Conservation (phyloP, 345 rosid genomes). For the Moricandia arvensis region DNA sequence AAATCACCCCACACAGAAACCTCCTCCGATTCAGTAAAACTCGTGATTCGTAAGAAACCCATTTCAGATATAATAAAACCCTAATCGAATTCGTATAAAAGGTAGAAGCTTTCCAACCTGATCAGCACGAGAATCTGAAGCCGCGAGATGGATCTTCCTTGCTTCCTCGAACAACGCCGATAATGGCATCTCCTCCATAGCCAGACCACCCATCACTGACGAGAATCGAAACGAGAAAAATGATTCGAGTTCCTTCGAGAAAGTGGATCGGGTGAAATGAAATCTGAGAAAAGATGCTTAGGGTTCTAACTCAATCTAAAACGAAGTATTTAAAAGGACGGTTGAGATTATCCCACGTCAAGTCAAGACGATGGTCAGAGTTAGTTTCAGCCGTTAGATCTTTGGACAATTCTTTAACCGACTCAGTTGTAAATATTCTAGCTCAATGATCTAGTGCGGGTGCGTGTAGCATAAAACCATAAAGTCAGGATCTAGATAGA, state of each 20-base stretch:
- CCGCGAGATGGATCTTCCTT: slow-evolving; percentile 64
- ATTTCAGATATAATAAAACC: background rate
- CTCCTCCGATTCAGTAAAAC: background rate
- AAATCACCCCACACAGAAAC: background rate
- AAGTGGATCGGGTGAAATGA: background rate
- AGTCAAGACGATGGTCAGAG: background rate
- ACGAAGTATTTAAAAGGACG: background rate
- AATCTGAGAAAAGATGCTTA: background rate
- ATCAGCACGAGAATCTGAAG: slow-evolving; percentile 58
- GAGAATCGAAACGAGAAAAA: background rate
- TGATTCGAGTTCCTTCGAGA: slow-evolving; percentile 1
- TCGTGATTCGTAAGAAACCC: background rate
- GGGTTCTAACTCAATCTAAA: background rate
- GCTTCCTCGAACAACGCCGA: slow-evolving; percentile 75
- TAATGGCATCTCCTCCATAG: slow-evolving; percentile 64
- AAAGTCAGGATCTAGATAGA: background rate
- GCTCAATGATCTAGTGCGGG: background rate
- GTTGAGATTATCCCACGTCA: background rate
- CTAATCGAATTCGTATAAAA: slow-evolving; percentile 7
- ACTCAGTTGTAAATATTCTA: background rate
- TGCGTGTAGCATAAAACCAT: background rate
- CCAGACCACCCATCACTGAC: slow-evolving; percentile 42
- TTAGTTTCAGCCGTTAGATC: slow-evolving; percentile 17
- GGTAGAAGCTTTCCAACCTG: slow-evolving; percentile 46
- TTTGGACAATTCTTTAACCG: slow-evolving; percentile 9